phyloP scores from a whole-genome alignment of 1,139 yeast species.

The Ashbya aceris region DNA sequence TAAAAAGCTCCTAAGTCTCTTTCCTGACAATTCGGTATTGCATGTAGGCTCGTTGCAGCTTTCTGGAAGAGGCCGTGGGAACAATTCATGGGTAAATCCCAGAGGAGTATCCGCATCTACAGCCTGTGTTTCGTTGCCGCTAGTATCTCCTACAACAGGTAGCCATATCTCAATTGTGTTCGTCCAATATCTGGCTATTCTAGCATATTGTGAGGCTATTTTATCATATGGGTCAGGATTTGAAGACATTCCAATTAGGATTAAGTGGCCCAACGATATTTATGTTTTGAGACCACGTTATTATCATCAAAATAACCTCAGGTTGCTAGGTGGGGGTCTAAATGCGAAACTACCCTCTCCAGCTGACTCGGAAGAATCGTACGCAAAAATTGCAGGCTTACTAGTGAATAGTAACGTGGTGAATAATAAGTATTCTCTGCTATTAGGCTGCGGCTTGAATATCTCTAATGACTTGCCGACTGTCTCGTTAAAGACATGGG shows the following conservation, averaged over 20 bases:
- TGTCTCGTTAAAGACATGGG: constrained; percentile 68
- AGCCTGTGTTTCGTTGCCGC: constrained; percentile 53
- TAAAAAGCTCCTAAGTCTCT: constrained; percentile 39
- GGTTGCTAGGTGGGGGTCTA: constrained; percentile 15
- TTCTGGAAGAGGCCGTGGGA: constrained; percentile 90
- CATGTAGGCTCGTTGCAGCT: constrained; percentile 71
- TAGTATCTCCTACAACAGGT: constrained; percentile 28
- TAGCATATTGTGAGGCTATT: constrained; percentile 78
- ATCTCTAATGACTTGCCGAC: constrained; percentile 85
- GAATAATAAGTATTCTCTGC: constrained; percentile 48
- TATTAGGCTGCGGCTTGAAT: constrained; percentile 83
- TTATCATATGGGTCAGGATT: constrained; percentile 57
- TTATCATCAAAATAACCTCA: constrained; percentile 25
- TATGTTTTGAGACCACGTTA: constrained; percentile 64
- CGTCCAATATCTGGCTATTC: constrained; percentile 73
- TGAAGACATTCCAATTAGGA: constrained; percentile 63
- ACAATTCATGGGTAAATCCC: constrained; percentile 93
- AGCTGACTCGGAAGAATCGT: constrained; percentile 38
- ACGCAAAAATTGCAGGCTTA: constrained; percentile 76
- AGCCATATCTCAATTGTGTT: constrained; percentile 51
- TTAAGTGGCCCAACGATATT: constrained; percentile 97
- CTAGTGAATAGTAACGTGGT: constrained; percentile 70
- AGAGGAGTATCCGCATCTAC: constrained; percentile 85
- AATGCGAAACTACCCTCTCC: constrained; percentile 18
- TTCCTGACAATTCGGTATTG: constrained; percentile 24